Evolutionary conservation across 257 asterid genomes (phyloP).

Genomic region (Salvia hispanica): DNA sequence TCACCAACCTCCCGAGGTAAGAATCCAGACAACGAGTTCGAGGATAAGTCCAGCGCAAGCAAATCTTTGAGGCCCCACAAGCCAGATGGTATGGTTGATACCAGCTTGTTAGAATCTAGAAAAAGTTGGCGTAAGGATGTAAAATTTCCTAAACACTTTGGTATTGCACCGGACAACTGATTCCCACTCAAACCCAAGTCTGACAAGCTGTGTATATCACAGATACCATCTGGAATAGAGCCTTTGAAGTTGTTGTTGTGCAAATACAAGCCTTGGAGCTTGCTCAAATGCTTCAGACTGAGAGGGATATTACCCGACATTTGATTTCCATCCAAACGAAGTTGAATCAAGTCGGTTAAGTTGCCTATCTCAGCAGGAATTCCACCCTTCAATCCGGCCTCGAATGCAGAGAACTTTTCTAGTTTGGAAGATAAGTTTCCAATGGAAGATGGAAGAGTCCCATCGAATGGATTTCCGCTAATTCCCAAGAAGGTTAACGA

Average conservation of each 20-base stretch:
- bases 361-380: conserved; percentile 1
- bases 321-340: not conserved
- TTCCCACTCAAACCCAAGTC: not conserved
- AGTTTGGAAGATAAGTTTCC: not conserved
- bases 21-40: not conserved
- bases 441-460: not conserved
- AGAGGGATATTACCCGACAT: not conserved
- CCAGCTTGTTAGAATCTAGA: not conserved
- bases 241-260: not conserved
- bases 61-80: not conserved
- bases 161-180: not conserved
- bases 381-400: not conserved
- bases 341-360: not conserved
- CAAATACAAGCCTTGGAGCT: not conserved
- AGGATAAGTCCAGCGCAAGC: not conserved
- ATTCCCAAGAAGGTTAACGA: not conserved
- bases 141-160: not conserved
- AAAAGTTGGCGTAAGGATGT: not conserved
- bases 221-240: not conserved
- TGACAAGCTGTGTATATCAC: not conserved
- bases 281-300: not conserved
- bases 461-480: not conserved
- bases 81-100: not conserved
- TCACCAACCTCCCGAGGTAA: not conserved
- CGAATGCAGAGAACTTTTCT: not conserved